Base-by-base conservation (phyloP, 306 rosid species). In the Castanopsis chinensis region DNA sequence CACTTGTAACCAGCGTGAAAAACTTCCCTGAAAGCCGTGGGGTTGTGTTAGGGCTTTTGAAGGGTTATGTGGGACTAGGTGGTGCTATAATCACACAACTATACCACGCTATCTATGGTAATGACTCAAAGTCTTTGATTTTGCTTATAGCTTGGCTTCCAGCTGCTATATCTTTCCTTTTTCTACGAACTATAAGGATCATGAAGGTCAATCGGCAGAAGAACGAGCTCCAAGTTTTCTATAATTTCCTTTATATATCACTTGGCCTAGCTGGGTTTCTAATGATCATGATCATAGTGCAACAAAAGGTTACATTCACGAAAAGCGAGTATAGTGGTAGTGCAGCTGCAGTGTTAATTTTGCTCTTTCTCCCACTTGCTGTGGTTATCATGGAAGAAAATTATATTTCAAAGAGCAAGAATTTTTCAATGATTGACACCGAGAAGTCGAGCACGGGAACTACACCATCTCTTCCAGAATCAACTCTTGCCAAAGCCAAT, bases 61-160 rank as follows among this genome's bases (percentile, higher is more conserved):
- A 89, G 72, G 94, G 94, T 2, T 91, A 87, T 3, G 89, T 84
- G 2, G 98, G 98, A 0, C 80, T 93, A 11, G 91, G 98, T 12
- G 97, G 94, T 1, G 97, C 96, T 1, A 90, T 93, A 59, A 80
- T 93, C 33, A 87, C 93, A 0, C 97, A 93, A 23, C 71, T 93
- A 1, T 93, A 91, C 73, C 79, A 69, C 2, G 92, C 98, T 5
- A 78, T 89, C 30, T 93, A 93, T 2, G 94, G 76, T 4, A 6
- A 86, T 5, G 90, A 93, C 11, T 43, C 90, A 0, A 88, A 85
- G 23, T 76, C 85, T 35, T 75, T 91, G 78, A 86, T 91, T 77
- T 30, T 91, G 30, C 87, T 93, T 72, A 84, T 90, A 4, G 93
- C 83, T 0, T 93, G 97, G 98, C 90, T 93, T 35, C 98, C 98